Percentiles rank a stretch among this genome's conserved stretches.
phyloP scores from a whole-genome alignment of 2,329 filamentous ascomycete genomes.

The Neoarthrinium moseri region DNA sequence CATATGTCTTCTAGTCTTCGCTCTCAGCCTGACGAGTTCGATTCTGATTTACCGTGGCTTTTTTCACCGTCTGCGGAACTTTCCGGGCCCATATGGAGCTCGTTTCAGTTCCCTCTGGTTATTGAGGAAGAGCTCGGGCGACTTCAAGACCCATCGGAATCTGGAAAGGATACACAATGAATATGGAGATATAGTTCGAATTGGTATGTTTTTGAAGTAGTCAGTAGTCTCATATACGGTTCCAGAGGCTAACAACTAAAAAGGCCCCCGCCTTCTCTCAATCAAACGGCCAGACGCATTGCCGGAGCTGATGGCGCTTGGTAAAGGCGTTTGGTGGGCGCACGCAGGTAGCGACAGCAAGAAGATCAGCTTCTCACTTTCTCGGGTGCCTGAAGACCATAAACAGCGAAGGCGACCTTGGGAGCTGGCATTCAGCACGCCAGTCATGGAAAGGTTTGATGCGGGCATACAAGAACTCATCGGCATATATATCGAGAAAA shows the following conservation, averaged over 20 bases:
- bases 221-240: too few relatives aligned
- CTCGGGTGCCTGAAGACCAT: constrained; percentile 11
- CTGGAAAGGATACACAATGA: constrained; percentile 1
- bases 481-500: constrained; percentile 6
- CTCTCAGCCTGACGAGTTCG: neutral
- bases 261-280: constrained; percentile 10
- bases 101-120: constrained; percentile 11
- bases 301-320: constrained; percentile 2
- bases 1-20: neutral
- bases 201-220: constrained; percentile 10
- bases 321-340: constrained; percentile 9
- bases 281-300: constrained; percentile 10
- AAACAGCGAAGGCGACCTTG: constrained; percentile 9
- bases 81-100: constrained; percentile 10
- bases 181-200: constrained; percentile 12
- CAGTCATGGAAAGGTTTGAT: constrained; percentile 3
- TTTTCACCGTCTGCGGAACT: constrained; percentile 9
- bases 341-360: constrained; percentile 7
- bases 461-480: constrained; percentile 9
- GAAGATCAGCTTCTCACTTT: constrained; percentile 9
- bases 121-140: constrained; percentile 5
- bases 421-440: constrained; percentile 11
- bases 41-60: constrained; percentile 10
- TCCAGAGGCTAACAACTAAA: too few relatives aligned
- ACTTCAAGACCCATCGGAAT: constrained; percentile 7